phyloP scores from a whole-genome alignment of 208 protist genomes.

The Histomonas meleagridis region DNA sequence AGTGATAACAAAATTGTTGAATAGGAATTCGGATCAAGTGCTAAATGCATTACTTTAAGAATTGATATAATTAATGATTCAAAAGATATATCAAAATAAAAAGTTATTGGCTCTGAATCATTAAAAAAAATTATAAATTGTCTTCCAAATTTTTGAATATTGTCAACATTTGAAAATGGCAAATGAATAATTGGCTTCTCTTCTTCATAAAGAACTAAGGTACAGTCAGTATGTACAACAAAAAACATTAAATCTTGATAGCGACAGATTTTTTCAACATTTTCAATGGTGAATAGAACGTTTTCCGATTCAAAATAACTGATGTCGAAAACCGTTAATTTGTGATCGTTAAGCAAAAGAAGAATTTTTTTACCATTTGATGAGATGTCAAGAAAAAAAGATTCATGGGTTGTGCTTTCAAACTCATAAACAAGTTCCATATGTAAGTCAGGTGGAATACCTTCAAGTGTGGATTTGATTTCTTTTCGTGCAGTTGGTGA shows the following conservation, averaged over 20 bases:
- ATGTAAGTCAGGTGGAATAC: conserved; percentile 19
- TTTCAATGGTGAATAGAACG: background rate
- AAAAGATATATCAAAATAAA: background rate
- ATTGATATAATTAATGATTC: background rate
- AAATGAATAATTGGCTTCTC: background rate
- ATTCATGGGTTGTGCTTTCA: background rate
- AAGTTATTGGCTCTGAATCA: background rate
- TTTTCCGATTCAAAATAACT: background rate
- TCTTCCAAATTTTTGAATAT: background rate
- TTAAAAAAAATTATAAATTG: background rate
- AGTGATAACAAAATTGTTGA: background rate
- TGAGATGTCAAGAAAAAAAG: background rate
- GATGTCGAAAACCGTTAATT: background rate
- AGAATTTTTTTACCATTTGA: background rate
- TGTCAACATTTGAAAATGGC: background rate
- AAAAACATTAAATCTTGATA: background rate
- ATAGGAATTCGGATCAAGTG: background rate
- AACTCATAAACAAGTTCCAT: conserved; percentile 20
- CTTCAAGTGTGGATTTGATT: background rate
- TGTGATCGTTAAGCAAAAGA: background rate
- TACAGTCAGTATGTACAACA: background rate
- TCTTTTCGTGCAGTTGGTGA: background rate
- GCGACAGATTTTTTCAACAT: background rate
- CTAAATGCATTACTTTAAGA: background rate
- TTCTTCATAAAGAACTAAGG: background rate